phyloP scores from a whole-genome alignment of 2,329 filamentous ascomycete genomes.

The Amylocarpus encephaloides region DNA sequence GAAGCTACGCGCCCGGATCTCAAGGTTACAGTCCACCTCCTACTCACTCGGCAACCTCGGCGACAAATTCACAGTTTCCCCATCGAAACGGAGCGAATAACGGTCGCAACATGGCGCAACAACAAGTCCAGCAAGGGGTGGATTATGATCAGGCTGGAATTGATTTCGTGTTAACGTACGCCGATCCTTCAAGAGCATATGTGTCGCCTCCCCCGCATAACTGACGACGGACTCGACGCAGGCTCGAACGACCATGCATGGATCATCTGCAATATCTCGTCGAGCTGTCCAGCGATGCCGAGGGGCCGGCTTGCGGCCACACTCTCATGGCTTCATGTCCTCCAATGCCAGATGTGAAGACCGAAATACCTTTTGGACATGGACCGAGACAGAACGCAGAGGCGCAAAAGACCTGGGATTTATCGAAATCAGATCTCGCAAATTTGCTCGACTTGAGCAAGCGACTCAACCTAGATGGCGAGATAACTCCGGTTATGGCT shows the following conservation, averaged over 20 bases:
- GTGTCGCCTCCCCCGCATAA: conserved; percentile 57
- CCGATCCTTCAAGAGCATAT: conserved; percentile 55
- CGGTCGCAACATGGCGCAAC: conserved; percentile 22
- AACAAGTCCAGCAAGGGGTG: conserved; percentile 36
- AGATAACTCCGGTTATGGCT: conserved; percentile 93
- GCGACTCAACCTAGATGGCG: conserved; percentile 75
- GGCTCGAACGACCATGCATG: conserved; percentile 92
- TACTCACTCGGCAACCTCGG: conserved; percentile 11
- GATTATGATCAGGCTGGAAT: conserved; percentile 81
- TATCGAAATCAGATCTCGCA: conserved; percentile 68
- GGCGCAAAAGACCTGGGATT: conserved; percentile 63
- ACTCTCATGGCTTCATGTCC: conserved; percentile 91
- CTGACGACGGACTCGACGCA: conserved; percentile 37
- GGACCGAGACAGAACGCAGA: conserved; percentile 13
- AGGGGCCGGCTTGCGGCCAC: conserved; percentile 73
- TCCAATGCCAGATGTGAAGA: conserved; percentile 42
- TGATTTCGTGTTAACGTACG: conserved; percentile 89
- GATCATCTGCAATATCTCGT: conserved; percentile 78
- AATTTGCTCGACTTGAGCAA: conserved; percentile 81
- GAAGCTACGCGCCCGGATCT: conserved; percentile 51
- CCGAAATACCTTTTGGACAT: conserved; percentile 48
- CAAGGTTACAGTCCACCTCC: conserved; percentile 28
- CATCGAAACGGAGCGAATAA: conserved; percentile 4
- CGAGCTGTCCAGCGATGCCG: conserved; percentile 50
- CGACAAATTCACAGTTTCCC: conserved; percentile 12